Evolutionary conservation across 306 rosid species (phyloP).

Genomic region (Crotalaria pallida): DNA sequence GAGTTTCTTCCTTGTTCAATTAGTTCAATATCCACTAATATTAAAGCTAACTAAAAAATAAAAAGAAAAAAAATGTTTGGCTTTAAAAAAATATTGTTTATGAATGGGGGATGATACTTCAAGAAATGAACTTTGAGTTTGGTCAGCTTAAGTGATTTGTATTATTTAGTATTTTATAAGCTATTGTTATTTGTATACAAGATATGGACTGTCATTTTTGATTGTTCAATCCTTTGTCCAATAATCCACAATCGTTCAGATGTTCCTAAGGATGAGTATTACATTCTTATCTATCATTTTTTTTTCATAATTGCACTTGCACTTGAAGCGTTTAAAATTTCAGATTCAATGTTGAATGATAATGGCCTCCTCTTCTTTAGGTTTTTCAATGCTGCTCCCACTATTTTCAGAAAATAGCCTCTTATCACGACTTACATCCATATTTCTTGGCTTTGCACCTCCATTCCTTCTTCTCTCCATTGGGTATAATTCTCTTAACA

Average conservation of each 20-base stretch:
- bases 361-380: conserved; percentile 39
- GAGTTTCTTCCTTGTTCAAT: too few species aligned
- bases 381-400: conserved; percentile 75
- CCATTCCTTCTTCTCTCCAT: conserved; percentile 88
- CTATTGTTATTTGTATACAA: background rate
- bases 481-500: conserved; percentile 59
- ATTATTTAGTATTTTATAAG: conserved; percentile 2
- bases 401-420: conserved; percentile 69
- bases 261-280: background rate
- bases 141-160: background rate
- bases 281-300: background rate
- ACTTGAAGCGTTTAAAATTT: background rate
- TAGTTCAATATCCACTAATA: too few species aligned
- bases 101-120: background rate
- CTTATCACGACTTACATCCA: conserved; percentile 74
- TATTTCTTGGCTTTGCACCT: conserved; percentile 90
- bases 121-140: background rate
- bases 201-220: conserved; percentile 8
- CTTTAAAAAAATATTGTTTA: too few species aligned
- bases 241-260: background rate
- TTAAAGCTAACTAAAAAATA: too few species aligned
- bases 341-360: conserved; percentile 16
- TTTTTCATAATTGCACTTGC: background rate
- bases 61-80: too few species aligned
- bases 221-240: background rate